Conservation (phyloP, 2,329 filamentous ascomycete species). For the Aspergillus tanneri region DNA sequence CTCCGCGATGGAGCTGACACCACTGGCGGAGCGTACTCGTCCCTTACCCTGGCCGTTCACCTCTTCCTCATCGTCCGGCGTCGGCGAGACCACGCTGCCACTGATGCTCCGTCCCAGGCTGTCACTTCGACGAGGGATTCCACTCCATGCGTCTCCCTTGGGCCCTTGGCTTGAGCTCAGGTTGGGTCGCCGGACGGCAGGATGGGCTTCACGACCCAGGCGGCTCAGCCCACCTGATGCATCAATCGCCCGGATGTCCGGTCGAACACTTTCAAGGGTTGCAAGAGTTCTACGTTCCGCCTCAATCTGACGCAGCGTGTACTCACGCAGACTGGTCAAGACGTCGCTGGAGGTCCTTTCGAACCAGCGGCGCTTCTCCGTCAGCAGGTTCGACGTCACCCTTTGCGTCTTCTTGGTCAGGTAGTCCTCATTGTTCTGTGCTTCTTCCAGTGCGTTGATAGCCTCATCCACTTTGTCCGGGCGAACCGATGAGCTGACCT, state of each 20-base stretch:
- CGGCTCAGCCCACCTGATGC: conserved; percentile 84
- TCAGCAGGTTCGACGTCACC: conserved; percentile 83
- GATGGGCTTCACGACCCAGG: conserved; percentile 84
- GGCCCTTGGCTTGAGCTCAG: conserved; percentile 88
- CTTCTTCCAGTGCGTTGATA: conserved; percentile 86
- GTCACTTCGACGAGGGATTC: conserved; percentile 79
- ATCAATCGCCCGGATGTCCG: conserved; percentile 91
- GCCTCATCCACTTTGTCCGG: conserved; percentile 97
- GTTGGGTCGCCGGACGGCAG: conserved; percentile 68
- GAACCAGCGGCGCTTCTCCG: conserved; percentile 91
- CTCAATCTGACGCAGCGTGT: conserved; percentile 91
- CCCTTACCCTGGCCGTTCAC: conserved; percentile 46
- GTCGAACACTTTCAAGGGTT: conserved; percentile 87
- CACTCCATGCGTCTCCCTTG: conserved; percentile 98
- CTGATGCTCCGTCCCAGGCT: conserved; percentile 75
- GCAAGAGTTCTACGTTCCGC: conserved; percentile 88
- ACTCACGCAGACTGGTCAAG: conserved; percentile 80
- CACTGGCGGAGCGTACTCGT: conserved; percentile 50
- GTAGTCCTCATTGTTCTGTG: conserved; percentile 74
- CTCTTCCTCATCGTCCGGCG: conserved; percentile 63
- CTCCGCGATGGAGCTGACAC: conserved; percentile 44
- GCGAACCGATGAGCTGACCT: conserved; percentile 79
- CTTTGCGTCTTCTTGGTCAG: conserved; percentile 81
- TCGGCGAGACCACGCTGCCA: conserved; percentile 65
- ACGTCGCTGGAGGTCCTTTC: conserved; percentile 80